Base-by-base conservation (phyloP, 2,329 filamentous ascomycete genomes). In the Xylaria sp. region DNA sequence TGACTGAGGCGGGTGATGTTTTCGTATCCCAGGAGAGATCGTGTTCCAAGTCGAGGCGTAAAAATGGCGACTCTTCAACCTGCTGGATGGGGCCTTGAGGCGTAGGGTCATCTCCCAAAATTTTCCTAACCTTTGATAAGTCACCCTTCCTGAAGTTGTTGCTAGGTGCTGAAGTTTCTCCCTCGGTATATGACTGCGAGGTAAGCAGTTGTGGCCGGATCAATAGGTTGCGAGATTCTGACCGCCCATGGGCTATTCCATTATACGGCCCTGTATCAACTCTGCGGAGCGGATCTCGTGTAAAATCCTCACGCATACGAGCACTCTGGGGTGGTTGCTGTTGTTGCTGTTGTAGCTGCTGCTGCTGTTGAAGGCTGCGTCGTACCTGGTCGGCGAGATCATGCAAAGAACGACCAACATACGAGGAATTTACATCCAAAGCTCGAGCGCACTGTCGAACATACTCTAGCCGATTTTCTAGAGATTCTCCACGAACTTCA, bases 21-120 rank as follows among this genome's bases (percentile, higher is more conserved):
- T 97, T 98, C 60, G 83, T 84, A 73, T 98, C 95, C 80, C 94
- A 97, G 1, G 91, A 90, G 3, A 99, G 88, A 71, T 98, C 95
- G 52, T 87, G 85, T 74, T 97, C 93, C 68, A 94, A 87, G 71
- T 98, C 94, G 46, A 97, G 87, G 64, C 87, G 89, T 67, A 99
- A 79, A 76, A 90, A 98, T 70, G 90, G 90, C 0, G 93, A 93
- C 0, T 97, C 93, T 66, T 97, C 92, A 3, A 85, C 82, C 52
- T 83, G 81, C 65, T 76, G 76, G 49, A 81, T 69, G 15, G 72
- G 68, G 49, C 77, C 67, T 63, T 81, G 79, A 15, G 83, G 81
- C 3, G 83, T 81, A 3, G 85, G 85, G 60, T 87, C 85, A 70
- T 90, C 87, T 63, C 87, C 87, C 65, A 90, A 84, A 64, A 90